phyloP scores from a whole-genome alignment of 2,329 filamentous ascomycete species.

The Fonsecaea pedrosoi region DNA sequence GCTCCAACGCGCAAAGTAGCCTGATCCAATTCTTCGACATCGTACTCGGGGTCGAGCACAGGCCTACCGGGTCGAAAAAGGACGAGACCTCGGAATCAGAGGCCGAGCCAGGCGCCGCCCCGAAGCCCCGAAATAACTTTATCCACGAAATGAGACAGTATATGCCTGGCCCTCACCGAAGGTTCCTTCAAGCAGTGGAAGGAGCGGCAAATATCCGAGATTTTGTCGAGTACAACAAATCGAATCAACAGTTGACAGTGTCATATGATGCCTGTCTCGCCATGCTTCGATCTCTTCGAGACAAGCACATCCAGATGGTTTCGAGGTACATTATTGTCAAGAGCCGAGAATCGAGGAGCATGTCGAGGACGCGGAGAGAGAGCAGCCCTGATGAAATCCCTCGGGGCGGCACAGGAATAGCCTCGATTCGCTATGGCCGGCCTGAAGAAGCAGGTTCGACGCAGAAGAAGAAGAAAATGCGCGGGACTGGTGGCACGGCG shows the following conservation, averaged over 20 bases:
- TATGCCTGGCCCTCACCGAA: conserved; percentile 92
- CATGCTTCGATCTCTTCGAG: conserved; percentile 77
- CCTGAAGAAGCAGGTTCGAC: conserved; percentile 28
- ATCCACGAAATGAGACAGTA: conserved; percentile 96
- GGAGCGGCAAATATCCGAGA: conserved; percentile 84
- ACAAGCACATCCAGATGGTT: conserved; percentile 96
- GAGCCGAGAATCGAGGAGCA: conserved; percentile 73
- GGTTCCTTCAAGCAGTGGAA: conserved; percentile 82
- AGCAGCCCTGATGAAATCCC: conserved; percentile 46
- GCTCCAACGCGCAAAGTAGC: conserved; percentile 96
- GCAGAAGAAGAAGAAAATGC: conserved; percentile 64
- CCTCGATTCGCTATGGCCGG: conserved; percentile 47
- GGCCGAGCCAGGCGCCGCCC: conserved; percentile 54
- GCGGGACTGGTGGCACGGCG: conserved; percentile 90
- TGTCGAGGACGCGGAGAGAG: conserved; percentile 63
- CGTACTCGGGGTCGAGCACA: conserved; percentile 85
- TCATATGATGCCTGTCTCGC: conserved; percentile 91
- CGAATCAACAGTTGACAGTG: conserved; percentile 71
- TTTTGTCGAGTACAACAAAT: conserved; percentile 71
- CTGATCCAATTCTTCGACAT: conserved; percentile 98
- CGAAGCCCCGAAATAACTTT: conserved; percentile 77
- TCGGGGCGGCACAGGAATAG: conserved; percentile 36
- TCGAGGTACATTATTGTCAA: conserved; percentile 94
- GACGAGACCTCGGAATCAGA: conserved; percentile 52
- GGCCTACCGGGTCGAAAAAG: conserved; percentile 76